Evolutionary conservation across 2,329 filamentous ascomycete genomes (phyloP), one percentile per base, ranked within the genome.

Genomic region (Xylariomycetidae sp.): DNA sequence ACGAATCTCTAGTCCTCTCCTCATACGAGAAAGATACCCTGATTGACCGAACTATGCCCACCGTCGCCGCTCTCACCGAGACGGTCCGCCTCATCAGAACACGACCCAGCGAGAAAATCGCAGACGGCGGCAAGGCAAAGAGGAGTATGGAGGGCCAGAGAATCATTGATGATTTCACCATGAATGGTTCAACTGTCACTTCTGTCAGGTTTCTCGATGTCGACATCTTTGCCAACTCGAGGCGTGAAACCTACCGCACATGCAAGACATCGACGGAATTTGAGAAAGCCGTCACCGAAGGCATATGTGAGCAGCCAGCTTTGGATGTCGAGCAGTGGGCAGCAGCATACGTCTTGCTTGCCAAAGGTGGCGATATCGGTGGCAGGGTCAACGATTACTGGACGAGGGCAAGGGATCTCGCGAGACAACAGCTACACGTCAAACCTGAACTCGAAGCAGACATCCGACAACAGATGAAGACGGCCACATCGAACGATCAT

Each of bases 341-440:
- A 6, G 20, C 33, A 16, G 15, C 33, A 6, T 22, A 20, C 16
- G 11, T 30, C 11, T 13, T 30, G 10, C 33, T 35, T 13, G 18
- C 2, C 12, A 16, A 20, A n/a, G 27, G 12, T 6, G 33, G 33
- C 8, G 17, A 35, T 15, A 30, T 30, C 7, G 27, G 33, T 4
- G 27, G 33, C 18, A 8, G 20, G 14, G 30, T 20, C 11, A 4
- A 30, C 12, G 33, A 35, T 10, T 35, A 30, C 15, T 35, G 33
- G 27, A 22, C 23, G 16, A 17, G 19, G 17, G 16, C 20, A 13
- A 30, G 15, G 14, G 20, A 35, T n/a, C 19, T 35, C 10, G 27
- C 33, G 4, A 19, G 26, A 6, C 33, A 35, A 20, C 25, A 16
- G 14, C 33, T 30, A 4, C 19, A 30, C 12, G n/a, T 29, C 10